Percentiles rank a stretch among this genome's conserved stretches.
phyloP scores from a whole-genome alignment of 192 early-diverging fungal genomes.

The Phlyctochytrium bullatum region DNA sequence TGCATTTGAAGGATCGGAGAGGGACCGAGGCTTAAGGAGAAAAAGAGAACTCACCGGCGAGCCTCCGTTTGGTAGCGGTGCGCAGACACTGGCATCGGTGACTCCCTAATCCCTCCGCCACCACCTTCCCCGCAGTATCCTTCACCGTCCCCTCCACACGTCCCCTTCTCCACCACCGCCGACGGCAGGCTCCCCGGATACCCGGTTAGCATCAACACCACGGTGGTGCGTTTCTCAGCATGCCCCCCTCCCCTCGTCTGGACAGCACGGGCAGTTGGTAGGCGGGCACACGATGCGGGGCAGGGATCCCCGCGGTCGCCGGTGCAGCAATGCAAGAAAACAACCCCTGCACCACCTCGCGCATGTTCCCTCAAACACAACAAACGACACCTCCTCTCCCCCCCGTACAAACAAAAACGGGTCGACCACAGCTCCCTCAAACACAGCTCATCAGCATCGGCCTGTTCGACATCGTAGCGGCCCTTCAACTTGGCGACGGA shows the following conservation, averaged over 20 bases:
- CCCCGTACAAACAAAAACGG: constrained; percentile 92
- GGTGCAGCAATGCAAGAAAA: constrained; percentile 77
- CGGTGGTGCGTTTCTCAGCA: constrained; percentile 66
- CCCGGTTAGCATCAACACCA: constrained; percentile 82
- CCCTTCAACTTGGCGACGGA: constrained; percentile 69
- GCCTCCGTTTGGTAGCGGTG: too few species aligned
- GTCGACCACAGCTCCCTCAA: constrained; percentile 77
- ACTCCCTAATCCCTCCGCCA: too few species aligned
- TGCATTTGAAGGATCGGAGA: too few species aligned
- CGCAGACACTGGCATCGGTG: too few species aligned
- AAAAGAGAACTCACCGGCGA: too few species aligned
- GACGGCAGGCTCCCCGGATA: constrained; percentile 62
- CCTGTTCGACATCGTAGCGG: constrained; percentile 70
- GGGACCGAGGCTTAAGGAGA: too few species aligned
- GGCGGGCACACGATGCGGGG: constrained; percentile 86
- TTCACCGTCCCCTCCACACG: too few species aligned
- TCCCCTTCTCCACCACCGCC: constrained; percentile 55
- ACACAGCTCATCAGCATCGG: constrained; percentile 71
- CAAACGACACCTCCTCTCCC: constrained; percentile 80
- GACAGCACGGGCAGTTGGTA: constrained; percentile 83
- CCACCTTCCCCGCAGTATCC: too few species aligned
- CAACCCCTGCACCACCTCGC: constrained; percentile 71
- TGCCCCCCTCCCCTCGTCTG: constrained; percentile 79
- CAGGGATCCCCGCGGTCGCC: constrained; percentile 69
- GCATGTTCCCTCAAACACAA: constrained; percentile 66